Evolutionary conservation across 2,329 filamentous ascomycete species (phyloP).

Genomic region (Exophiala sideris): DNA sequence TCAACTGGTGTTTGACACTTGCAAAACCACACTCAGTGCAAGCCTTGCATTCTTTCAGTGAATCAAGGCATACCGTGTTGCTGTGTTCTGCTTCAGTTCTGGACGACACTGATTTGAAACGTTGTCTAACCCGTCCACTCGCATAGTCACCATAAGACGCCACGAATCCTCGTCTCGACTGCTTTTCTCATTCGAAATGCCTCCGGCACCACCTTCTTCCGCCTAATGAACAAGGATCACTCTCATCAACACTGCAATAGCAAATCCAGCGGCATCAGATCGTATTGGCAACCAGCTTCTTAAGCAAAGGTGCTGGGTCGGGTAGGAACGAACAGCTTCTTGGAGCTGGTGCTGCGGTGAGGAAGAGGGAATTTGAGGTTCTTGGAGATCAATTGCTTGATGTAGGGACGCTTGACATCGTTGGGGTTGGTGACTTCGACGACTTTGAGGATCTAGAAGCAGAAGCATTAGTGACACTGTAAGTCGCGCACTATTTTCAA

Average conservation of each 20-base stretch:
- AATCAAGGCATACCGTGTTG: too few relatives aligned
- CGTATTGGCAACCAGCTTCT: constrained; percentile 28
- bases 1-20: too few relatives aligned
- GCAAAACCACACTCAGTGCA: too few relatives aligned
- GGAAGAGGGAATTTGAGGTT: constrained; percentile 96
- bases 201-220: not conserved
- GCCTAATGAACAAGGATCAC: not conserved
- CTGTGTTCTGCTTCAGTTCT: too few relatives aligned
- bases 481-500: not conserved
- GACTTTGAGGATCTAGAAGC: constrained; percentile 85
- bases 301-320: constrained; percentile 98
- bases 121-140: too few relatives aligned
- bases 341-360: constrained; percentile 85
- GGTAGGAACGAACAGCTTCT: constrained; percentile 88
- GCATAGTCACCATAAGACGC: too few relatives aligned
- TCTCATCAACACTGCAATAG: not conserved
- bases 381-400: constrained; percentile 97
- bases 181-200: not conserved
- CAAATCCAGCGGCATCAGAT: constrained; percentile 34
- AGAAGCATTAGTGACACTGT: not conserved
- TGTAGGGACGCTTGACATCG: constrained; percentile 96
- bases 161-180: too few relatives aligned
- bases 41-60: too few relatives aligned
- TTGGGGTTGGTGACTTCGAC: constrained; percentile 93
- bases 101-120: too few relatives aligned